Conservation (phyloP, 73 alveolate genomes). For the Tetrahymena elliotti region DNA sequence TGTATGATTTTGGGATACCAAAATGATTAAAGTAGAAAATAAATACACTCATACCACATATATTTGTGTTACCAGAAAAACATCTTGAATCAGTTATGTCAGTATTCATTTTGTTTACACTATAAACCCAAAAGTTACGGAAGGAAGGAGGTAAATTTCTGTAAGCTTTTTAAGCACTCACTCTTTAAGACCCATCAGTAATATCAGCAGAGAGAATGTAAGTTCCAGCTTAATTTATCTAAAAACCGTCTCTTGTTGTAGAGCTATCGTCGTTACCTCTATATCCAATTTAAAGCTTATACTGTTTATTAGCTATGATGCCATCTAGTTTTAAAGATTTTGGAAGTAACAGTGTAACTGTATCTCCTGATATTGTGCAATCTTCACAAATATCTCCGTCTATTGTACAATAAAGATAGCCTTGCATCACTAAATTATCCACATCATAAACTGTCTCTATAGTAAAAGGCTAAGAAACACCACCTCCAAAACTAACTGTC, state of each 20-base stretch:
- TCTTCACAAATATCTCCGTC: conserved; percentile 14
- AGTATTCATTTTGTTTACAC: conserved; percentile 13
- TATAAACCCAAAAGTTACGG: conserved; percentile 29
- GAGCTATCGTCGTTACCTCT: conserved; percentile 30
- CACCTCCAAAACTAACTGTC: not conserved
- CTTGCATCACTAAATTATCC: not conserved
- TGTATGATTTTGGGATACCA: not conserved
- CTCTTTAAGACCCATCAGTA: not conserved
- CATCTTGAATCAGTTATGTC: not conserved
- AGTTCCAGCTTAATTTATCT: conserved; percentile 13
- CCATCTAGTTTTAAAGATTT: not conserved
- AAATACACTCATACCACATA: conserved; percentile 15
- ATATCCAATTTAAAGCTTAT: not conserved
- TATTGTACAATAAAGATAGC: conserved; percentile 7
- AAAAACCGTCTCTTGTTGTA: conserved; percentile 8
- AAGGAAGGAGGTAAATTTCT: conserved; percentile 19
- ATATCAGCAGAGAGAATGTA: not conserved
- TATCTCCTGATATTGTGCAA: conserved; percentile 1
- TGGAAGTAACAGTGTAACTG: not conserved
- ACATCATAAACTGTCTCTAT: not conserved
- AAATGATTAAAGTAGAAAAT: conserved; percentile 8
- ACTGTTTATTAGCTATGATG: conserved; percentile 1
- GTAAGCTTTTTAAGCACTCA: not conserved
- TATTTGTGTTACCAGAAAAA: not conserved
- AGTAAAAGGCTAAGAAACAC: not conserved